Evolutionary conservation across 352 stramenopile species (phyloP), one percentile per base, ranked within the genome.

Genomic region (Phytophthora melonis): DNA sequence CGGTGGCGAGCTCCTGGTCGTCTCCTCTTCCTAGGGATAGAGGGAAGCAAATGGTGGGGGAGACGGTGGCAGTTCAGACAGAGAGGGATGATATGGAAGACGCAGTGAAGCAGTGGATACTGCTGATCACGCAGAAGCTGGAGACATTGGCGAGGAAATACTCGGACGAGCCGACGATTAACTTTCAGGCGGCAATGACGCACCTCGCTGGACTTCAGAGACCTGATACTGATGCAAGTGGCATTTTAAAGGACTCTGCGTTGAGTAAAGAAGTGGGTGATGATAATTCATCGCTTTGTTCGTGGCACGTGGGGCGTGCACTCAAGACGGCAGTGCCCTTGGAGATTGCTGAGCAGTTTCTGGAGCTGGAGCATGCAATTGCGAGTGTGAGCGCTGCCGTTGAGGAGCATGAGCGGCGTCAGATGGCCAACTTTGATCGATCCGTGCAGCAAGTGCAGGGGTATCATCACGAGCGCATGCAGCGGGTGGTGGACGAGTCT

Each of bases 381-480:
- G 74, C 78, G 3, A 63, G 67, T 14, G 58, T 90, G 9, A 76
- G 62, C 19, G 52, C 54, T 8, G 76, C 78, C 0, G 75, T 86
- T 3, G 64, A 82, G 23, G 41, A 68, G 25, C 76, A 86, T 25
- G 77, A 77, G 27, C 70, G 57, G 5, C 66, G 75, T 7, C 81
- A 87, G 54, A 72, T 86, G 41, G 59, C 64, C 11, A 79, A 79
- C 39, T 90, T 87, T 55, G 83, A 91, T 55, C 63, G 68, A 30
- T 78, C 83, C 8, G 64, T 90, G 16, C 55, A 75, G n/a, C 77
- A 91, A 63, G 70, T 92, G 34, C 83, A 90, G 64, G 69, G 68
- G 14, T 75, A 85, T 50, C 85, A 92, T 47, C 77, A 91, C 27
- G 78, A 87, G 9, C 82, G 76, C 10, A 78, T 92, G 27, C 81